These are phyloP conservation scores for Umbellularia californica DNA, from an alignment of 164 flowering plant species.

Conservation along the genomic window DNA sequence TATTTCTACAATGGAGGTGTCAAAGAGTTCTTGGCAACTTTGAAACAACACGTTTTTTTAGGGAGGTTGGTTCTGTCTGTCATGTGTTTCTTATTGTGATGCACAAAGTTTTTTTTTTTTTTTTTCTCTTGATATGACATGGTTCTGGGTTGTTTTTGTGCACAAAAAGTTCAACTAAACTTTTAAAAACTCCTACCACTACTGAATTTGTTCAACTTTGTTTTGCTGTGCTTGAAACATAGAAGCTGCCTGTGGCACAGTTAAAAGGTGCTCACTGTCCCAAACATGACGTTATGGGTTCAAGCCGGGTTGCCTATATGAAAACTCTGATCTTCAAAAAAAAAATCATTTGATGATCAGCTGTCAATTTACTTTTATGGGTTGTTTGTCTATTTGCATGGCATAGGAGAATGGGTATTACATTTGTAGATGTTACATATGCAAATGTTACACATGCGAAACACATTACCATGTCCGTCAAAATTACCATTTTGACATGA, in stretches of 20 bases:
- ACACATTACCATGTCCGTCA: no score
- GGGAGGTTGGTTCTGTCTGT: slow-evolving; percentile 54
- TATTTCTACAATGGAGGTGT: slow-evolving; percentile 98
- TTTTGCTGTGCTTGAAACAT: not conserved
- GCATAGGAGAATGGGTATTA: no score
- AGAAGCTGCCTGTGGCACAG: not conserved
- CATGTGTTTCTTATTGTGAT: not conserved
- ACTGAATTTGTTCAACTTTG: not conserved
- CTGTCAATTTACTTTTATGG: no score
- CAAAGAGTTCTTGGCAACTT: slow-evolving; percentile 76
- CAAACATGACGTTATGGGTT: no score
- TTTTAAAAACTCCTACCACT: not conserved
- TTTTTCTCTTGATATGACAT: not conserved
- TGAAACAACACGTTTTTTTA: slow-evolving; percentile 78
- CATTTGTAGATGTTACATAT: no score
- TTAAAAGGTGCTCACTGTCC: no score
- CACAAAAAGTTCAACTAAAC: not conserved
- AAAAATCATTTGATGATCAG: no score
- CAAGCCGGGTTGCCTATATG: no score
- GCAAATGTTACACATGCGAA: no score
- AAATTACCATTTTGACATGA: no score
- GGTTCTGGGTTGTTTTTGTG: not conserved
- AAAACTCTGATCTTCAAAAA: no score
- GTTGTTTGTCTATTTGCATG: no score
- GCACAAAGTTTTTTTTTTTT: not conserved